Base-by-base conservation (phyloP, 148 eudicot species). In the Polygonum maritimum region DNA sequence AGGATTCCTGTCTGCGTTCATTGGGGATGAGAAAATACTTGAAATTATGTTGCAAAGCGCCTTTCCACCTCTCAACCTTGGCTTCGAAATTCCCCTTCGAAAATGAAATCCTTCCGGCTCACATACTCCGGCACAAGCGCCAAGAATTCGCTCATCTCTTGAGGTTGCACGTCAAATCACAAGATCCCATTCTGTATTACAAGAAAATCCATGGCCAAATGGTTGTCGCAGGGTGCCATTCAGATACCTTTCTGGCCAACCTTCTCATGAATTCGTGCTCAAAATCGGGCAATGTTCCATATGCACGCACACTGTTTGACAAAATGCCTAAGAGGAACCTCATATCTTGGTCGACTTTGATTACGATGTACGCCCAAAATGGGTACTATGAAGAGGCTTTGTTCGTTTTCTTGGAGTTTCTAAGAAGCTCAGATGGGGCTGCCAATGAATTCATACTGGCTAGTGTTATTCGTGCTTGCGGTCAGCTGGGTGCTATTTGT, bases 321-420 rank as follows among this genome's bases (percentile, higher is more conserved):
- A 78, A 62, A 91, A 84, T 87, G 91, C 80, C 89, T 74, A 79
- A 83, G 45, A 87, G 81, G 81, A 89, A 82, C 80, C 70, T 91
- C 60, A 75, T 82, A 26, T 83, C 92, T 54, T 91, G 92, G 92
- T 84, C 92, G 74, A 86, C 96, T 1, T 54, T 91, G 86, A 79
- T 91, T 77, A 84, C 88, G 5, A 74, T 76, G 75, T 86, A 83
- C 72, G 71, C 77, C 16, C 81, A 79, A 60, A 73, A 80, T 58
- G 87, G 85, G 55, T 78, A 72, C 70, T 49, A 51, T 81, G 83
- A 79, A 48, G 84, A 89, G 63, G 88, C 85, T 22, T 80, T 87
- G 22, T 48, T 44, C 71, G 19, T 80, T 5, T 91, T 89, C 75
- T 40, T n/a, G 69, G 82, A 80, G 74, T 82, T 84, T 40, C 78